Evolutionary conservation across 2,329 filamentous ascomycete species (phyloP).

Genomic region (Xylaria sp.): DNA sequence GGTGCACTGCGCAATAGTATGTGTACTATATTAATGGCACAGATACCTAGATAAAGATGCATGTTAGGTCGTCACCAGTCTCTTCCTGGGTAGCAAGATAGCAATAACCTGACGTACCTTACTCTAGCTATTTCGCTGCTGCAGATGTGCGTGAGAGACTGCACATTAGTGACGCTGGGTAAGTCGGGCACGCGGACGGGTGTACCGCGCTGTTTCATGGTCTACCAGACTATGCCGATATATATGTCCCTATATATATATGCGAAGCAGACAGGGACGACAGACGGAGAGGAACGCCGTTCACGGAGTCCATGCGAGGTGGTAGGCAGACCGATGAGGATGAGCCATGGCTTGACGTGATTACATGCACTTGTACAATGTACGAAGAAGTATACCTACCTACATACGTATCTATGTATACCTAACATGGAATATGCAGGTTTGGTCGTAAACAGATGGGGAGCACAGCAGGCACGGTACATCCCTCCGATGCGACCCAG

Average conservation of each 20-base stretch:
- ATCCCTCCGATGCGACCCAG: background rate
- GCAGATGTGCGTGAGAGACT: background rate
- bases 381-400: slow-evolving; percentile 5
- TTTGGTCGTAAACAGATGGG: slow-evolving; percentile 18
- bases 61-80: background rate
- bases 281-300: slow-evolving; percentile 5
- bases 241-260: background rate
- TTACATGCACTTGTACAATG: slow-evolving; percentile 25
- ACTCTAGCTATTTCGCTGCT: background rate
- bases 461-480: slow-evolving; percentile 23
- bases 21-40: background rate
- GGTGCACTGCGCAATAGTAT: background rate
- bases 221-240: background rate
- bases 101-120: slow-evolving; percentile 1
- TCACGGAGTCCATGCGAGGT: slow-evolving; percentile 3
- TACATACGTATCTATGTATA: background rate
- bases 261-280: slow-evolving; percentile 9
- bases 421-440: slow-evolving; percentile 17
- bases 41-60: background rate
- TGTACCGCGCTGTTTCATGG: background rate
- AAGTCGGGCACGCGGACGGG: background rate
- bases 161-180: background rate
- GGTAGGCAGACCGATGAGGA: slow-evolving; percentile 17
- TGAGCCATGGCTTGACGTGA: slow-evolving; percentile 24
- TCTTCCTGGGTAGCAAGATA: background rate